Conservation (phyloP, 2,329 filamentous ascomycete species). For the Nigrospora oryzae region DNA sequence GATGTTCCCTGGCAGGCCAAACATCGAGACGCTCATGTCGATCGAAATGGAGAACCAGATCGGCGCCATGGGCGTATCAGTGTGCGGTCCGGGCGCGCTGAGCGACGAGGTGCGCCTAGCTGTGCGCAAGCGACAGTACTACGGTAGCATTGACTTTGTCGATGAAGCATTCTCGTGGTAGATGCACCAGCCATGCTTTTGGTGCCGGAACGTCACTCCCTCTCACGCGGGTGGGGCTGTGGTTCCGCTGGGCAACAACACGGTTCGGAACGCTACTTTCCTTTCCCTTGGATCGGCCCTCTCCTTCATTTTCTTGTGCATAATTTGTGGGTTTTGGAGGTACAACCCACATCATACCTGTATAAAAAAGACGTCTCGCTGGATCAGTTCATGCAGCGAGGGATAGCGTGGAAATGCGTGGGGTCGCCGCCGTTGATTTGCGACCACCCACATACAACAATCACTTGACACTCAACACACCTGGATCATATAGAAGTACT, state of each 20-base stretch:
- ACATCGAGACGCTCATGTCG: constrained; percentile 62
- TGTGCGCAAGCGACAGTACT: constrained; percentile 55
- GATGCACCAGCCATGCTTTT: not conserved
- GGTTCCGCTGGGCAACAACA: too few species aligned
- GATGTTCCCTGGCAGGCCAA: constrained; percentile 75
- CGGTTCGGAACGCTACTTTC: not conserved
- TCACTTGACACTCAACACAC: too few species aligned
- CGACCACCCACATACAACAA: too few species aligned
- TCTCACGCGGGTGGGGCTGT: too few species aligned
- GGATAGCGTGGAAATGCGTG: too few species aligned
- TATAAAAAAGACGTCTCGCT: too few species aligned
- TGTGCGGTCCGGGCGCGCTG: constrained; percentile 66
- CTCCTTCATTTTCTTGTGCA: not conserved
- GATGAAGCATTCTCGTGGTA: constrained; percentile 68
- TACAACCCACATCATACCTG: too few species aligned
- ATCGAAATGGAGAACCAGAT: constrained; percentile 69
- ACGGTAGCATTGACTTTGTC: constrained; percentile 65
- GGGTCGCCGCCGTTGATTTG: too few species aligned
- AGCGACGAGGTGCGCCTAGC: constrained; percentile 67
- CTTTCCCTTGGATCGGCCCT: constrained; percentile 1
- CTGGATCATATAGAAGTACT: too few species aligned
- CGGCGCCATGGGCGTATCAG: constrained; percentile 64
- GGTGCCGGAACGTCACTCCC: too few species aligned
- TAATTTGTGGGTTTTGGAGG: not conserved
- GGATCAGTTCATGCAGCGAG: too few species aligned